Evolutionary conservation across 495 filamentous ascomycete species (phyloP).

Genomic region (Aspergillus affinis): DNA sequence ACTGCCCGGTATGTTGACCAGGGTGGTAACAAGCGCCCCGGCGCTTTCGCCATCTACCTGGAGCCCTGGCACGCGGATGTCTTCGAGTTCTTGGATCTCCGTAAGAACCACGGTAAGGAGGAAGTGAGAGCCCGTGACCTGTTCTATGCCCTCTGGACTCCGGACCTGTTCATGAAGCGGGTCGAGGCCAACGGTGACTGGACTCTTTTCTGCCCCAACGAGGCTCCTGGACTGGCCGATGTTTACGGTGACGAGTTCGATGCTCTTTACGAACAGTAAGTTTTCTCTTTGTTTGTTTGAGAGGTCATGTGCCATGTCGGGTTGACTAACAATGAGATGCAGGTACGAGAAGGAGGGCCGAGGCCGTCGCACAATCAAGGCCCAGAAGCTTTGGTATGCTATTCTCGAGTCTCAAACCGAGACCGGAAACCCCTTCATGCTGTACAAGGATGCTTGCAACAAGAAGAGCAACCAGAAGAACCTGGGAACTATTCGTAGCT

Average conservation of each 20-base stretch:
- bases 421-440: conserved; percentile 98
- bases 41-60: conserved; percentile 98
- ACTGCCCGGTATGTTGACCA: conserved; percentile 98
- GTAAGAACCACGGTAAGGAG: conserved; percentile 99
- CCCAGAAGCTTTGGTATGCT: conserved; percentile 98
- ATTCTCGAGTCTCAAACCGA: conserved; percentile 97
- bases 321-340: conserved; percentile 8
- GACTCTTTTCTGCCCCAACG: conserved; percentile 97
- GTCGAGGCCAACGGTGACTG: conserved; percentile 93
- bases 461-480: conserved; percentile 99
- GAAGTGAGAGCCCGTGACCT: conserved; percentile 95
- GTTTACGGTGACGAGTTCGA: conserved; percentile 98
- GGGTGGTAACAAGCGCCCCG: conserved; percentile 98
- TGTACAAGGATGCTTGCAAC: conserved; percentile 98
- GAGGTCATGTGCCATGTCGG: neutral
- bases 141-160: conserved; percentile 97
- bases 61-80: conserved; percentile 99
- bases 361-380: conserved; percentile 87
- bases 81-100: conserved; percentile 93
- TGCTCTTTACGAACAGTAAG: conserved; percentile 77
- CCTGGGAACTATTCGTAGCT: conserved; percentile 94
- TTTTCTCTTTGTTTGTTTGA: neutral
- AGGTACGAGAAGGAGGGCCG: conserved; percentile 85
- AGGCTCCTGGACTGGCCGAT: conserved; percentile 91
- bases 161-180: conserved; percentile 99